These are phyloP conservation scores for Penicillium thymicola DNA, from an alignment of 2,329 filamentous ascomycete genomes.

Conservation along the genomic window DNA sequence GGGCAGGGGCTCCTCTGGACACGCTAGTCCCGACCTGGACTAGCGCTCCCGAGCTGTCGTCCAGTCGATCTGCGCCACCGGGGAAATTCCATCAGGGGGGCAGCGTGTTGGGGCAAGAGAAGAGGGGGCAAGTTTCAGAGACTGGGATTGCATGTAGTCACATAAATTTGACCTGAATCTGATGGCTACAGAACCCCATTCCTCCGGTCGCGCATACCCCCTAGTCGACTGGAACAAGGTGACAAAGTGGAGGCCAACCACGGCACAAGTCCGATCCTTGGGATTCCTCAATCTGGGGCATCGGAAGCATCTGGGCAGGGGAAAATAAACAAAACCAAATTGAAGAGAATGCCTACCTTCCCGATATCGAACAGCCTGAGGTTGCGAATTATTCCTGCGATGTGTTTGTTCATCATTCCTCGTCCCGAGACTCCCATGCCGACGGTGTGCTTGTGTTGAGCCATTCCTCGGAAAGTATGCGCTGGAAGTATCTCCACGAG, in stretches of 20 bases:
- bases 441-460: slow-evolving; percentile 16
- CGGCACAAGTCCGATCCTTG: slow-evolving; percentile 24
- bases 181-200: not conserved
- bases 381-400: slow-evolving; percentile 24
- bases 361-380: slow-evolving; percentile 11
- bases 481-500: slow-evolving; percentile 16
- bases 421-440: slow-evolving; percentile 19
- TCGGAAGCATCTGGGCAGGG: slow-evolving; percentile 11
- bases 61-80: slow-evolving; percentile 31
- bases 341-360: slow-evolving; percentile 15
- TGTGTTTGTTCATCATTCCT: slow-evolving; percentile 15
- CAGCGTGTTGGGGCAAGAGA: slow-evolving; percentile 3
- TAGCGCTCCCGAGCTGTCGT: slow-evolving; percentile 37
- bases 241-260: slow-evolving; percentile 17
- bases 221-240: not conserved
- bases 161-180: not conserved
- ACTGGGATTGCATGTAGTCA: not conserved
- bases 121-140: not conserved
- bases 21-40: slow-evolving; percentile 22
- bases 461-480: slow-evolving; percentile 18
- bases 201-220: not conserved
- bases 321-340: slow-evolving; percentile 4
- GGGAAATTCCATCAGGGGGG: slow-evolving; percentile 18
- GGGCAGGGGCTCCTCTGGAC: slow-evolving; percentile 17
- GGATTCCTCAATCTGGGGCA: slow-evolving; percentile 20